Base-by-base conservation (phyloP, 257 asterid genomes). In the Salvia miltiorrhiza region DNA sequence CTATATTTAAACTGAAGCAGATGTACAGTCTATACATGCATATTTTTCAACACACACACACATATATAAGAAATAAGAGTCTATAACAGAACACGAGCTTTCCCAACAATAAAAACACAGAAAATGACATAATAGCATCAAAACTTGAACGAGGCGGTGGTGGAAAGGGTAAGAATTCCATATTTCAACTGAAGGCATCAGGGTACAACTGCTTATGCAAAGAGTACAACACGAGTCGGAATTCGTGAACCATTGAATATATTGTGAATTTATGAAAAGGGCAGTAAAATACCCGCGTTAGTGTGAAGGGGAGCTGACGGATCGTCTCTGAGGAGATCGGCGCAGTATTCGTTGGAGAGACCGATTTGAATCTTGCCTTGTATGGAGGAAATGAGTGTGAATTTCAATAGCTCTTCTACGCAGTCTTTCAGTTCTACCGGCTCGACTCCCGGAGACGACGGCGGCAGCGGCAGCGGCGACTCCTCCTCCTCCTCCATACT, bases 311-410 rank as follows among this genome's bases (percentile, higher is more conserved):
- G 74, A 37, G 43, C 40, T 71, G 75, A 73, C 13, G 84, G 71
- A 54, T 86, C 86, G 40, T 78, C 82, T 73, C 56, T 75, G 72
- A 90, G 88, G 24, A 93, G 96, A 57, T 72, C 40, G 72, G 83
- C 67, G 55, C 96, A 85, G 73, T 83, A 93, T 9, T 86, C 82
- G 58, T 26, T 43, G 4, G 94, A 80, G 71, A 93, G 88, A 59
- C 85, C 93, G 13, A 84, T 71, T 44, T 73, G 73, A 48, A 81
- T 24, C 76, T 85, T 83, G 43, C 84, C 84, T 47, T 73, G 64
- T 7, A 61, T 60, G 53, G 93, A 82, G 44, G 77, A 82, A 35
- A 65, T 11, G 44, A 93, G 87, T 2, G 84, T 84, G 73, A 86
- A 85, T 30, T 75, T 79, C 73, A 93, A 49, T 24, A 90, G 43